A percentile compares a stretch with the other conserved stretches of the same genome.
phyloP scores from a whole-genome alignment of 2,329 filamentous ascomycete species.

The Tolypocladium tundrense region DNA sequence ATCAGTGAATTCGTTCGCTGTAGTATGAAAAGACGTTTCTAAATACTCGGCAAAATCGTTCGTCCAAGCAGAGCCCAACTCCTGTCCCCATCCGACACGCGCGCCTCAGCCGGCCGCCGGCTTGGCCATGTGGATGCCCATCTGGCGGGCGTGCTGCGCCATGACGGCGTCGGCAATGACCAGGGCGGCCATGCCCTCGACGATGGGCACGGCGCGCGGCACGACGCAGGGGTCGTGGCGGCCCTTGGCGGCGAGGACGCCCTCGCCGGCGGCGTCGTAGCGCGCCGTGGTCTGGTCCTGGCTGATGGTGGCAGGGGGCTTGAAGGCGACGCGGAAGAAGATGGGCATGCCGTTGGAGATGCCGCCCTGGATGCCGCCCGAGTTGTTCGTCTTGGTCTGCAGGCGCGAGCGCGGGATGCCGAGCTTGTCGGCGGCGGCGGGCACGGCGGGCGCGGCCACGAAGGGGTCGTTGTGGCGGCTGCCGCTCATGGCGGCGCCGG shows the following conservation, averaged over 20 bases:
- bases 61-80: not conserved
- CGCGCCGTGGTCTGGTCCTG: constrained; percentile 76
- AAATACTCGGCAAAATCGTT: not conserved
- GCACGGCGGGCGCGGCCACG: constrained; percentile 25
- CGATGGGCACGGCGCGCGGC: constrained; percentile 75
- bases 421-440: constrained; percentile 30
- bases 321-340: constrained; percentile 93
- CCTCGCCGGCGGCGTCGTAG: constrained; percentile 62
- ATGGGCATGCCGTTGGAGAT: constrained; percentile 90
- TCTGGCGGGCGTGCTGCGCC: constrained; percentile 60
- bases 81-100: not conserved
- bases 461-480: constrained; percentile 81
- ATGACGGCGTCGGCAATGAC: constrained; percentile 80
- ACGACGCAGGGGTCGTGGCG: constrained; percentile 92
- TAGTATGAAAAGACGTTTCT: not conserved
- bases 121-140: constrained; percentile 19
- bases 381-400: constrained; percentile 88
- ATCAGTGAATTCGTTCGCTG: not conserved
- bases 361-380: constrained; percentile 87
- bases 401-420: constrained; percentile 49
- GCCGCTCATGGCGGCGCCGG: constrained; percentile 74
- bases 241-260: constrained; percentile 81
- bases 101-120: not conserved
- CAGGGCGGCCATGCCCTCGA: constrained; percentile 84
- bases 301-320: constrained; percentile 87